Percentiles rank a stretch among this genome's conserved stretches.
Evolutionary conservation across 331 rosid species (phyloP).

Genomic region (Saraca asoca): DNA sequence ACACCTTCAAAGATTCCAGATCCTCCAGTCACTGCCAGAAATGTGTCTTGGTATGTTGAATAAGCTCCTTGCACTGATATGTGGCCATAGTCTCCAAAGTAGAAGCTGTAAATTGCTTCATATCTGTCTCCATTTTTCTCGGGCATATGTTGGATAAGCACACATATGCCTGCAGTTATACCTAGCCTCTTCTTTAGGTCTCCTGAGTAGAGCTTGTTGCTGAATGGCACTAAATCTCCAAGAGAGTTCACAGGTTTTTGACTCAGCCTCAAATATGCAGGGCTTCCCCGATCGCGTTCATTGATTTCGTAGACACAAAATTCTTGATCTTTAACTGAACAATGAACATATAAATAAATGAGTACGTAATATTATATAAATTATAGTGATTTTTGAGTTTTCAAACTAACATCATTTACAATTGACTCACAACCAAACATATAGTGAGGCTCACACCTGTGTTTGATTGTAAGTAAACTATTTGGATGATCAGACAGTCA

Average conservation of each 20-base stretch:
- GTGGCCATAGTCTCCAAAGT: slow-evolving; percentile 58
- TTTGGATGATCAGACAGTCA: background rate
- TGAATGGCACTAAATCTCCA: slow-evolving; percentile 60
- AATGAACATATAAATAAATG: background rate
- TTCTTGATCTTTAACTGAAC: slow-evolving; percentile 54
- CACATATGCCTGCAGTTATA: slow-evolving; percentile 55
- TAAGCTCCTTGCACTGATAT: slow-evolving; percentile 56
- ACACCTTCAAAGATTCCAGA: slow-evolving; percentile 54
- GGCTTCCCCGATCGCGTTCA: slow-evolving; percentile 64
- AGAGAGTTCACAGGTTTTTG: slow-evolving; percentile 39
- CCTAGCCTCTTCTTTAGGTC: slow-evolving; percentile 54
- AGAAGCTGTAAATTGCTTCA: slow-evolving; percentile 55
- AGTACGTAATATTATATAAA: background rate
- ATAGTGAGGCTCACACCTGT: slow-evolving; percentile 23
- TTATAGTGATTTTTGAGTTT: too few species aligned
- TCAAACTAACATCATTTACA: too few species aligned
- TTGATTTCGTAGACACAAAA: slow-evolving; percentile 54
- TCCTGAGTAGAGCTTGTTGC: slow-evolving; percentile 61
- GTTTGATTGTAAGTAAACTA: too few species aligned
- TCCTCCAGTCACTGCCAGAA: slow-evolving; percentile 57
- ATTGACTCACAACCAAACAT: background rate
- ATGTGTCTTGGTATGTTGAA: slow-evolving; percentile 53
- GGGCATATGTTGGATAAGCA: slow-evolving; percentile 53
- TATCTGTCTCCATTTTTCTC: slow-evolving; percentile 55
- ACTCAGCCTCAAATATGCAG: slow-evolving; percentile 51